A percentile compares a stretch with the other conserved stretches of the same genome.
These are phyloP conservation scores for Chlorokybus atmophyticus DNA, from an alignment of 139 green algal species.

Conservation along the genomic window DNA sequence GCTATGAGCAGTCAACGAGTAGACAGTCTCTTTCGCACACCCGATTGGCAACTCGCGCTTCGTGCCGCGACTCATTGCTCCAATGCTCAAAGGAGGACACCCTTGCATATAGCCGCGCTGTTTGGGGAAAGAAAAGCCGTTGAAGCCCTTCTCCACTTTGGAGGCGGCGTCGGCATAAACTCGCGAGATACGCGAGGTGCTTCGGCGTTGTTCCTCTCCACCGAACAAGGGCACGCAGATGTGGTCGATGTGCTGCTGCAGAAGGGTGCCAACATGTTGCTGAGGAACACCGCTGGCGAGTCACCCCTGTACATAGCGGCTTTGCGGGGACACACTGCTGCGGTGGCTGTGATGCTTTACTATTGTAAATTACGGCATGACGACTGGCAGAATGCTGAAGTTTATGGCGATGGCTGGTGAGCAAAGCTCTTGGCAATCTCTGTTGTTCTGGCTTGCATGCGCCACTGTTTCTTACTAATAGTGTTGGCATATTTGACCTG, in stretches of 20 bases:
- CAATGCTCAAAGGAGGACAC: constrained; percentile 33
- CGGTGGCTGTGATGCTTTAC: constrained; percentile 50
- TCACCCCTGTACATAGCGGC: constrained; percentile 75
- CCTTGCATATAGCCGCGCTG: constrained; percentile 54
- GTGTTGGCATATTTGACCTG: too few species aligned
- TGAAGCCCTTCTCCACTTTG: too few species aligned
- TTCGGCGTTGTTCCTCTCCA: constrained; percentile 52
- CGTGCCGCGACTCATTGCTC: constrained; percentile 52
- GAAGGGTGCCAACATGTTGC: constrained; percentile 29
- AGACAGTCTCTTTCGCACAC: too few species aligned
- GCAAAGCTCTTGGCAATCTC: too few species aligned
- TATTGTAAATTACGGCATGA: constrained; percentile 32
- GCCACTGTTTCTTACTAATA: too few species aligned
- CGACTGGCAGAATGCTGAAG: constrained; percentile 41
- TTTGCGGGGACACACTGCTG: constrained; percentile 47
- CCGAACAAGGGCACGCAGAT: constrained; percentile 34
- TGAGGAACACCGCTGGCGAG: constrained; percentile 48
- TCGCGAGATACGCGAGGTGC: constrained; percentile 44
- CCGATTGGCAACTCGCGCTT: too few species aligned
- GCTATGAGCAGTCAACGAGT: too few species aligned
- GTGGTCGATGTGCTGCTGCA: constrained; percentile 37
- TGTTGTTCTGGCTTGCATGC: too few species aligned
- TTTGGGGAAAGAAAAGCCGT: constrained; percentile 16
- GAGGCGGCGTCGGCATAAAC: too few species aligned
- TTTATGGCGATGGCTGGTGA: constrained; percentile 6